phyloP scores from a whole-genome alignment of 176 grass and related monocot species.

The barley (Hordeum vulgare) region DNA sequence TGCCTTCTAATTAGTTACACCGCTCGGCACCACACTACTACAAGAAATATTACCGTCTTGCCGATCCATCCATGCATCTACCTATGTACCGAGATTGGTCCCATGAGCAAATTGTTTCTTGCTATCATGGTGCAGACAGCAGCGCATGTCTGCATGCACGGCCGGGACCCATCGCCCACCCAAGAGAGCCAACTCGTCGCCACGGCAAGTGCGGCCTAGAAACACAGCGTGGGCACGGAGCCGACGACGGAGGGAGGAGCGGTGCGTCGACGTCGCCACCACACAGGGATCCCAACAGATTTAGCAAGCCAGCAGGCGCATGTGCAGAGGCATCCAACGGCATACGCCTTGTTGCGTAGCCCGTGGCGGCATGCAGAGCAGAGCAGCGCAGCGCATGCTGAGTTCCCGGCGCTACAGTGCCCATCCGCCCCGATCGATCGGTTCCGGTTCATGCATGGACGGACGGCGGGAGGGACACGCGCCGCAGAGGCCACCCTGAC shows the following conservation, averaged over 20 bases:
- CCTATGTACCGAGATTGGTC: background rate
- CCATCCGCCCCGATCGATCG: background rate
- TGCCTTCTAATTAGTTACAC: background rate
- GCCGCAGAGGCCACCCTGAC: background rate
- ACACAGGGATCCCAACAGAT: background rate
- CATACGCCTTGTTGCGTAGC: conserved; percentile 25
- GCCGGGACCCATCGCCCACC: background rate
- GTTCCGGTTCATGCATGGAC: background rate
- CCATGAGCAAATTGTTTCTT: background rate
- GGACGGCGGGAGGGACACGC: conserved; percentile 11
- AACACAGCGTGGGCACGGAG: conserved; percentile 1
- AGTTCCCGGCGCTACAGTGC: too few relatives aligned
- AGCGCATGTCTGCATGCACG: background rate
- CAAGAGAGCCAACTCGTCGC: too few relatives aligned
- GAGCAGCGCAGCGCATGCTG: background rate
- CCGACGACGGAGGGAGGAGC: background rate
- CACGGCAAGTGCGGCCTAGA: background rate
- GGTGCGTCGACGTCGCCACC: background rate
- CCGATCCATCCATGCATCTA: too few relatives aligned
- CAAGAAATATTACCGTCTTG: too few relatives aligned
- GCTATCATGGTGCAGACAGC: background rate
- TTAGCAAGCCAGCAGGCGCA: background rate
- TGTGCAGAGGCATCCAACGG: background rate
- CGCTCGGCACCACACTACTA: background rate
- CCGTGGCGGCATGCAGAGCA: background rate